Percentiles rank a stretch among this genome's conserved stretches.
These are phyloP conservation scores for Monosporozyma aquatica DNA, from an alignment of 805 yeast species.

Conservation along the genomic window DNA sequence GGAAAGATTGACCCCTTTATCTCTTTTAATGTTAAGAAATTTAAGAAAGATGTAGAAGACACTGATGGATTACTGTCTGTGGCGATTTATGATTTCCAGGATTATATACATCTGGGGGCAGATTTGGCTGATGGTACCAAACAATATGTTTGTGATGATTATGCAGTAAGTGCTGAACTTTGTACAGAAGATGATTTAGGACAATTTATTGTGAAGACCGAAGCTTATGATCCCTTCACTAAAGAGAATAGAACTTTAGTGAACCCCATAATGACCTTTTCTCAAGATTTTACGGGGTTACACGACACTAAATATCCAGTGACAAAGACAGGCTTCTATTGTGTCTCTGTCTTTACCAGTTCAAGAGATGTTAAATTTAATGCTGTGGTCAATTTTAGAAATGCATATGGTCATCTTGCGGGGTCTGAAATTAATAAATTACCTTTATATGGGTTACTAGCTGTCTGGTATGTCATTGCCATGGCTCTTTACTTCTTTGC, in stretches of 20 bases:
- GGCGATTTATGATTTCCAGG: constrained; percentile 77
- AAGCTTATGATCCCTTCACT: constrained; percentile 34
- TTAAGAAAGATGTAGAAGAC: constrained; percentile 24
- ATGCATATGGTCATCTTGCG: constrained; percentile 81
- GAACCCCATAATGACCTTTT: constrained; percentile 48
- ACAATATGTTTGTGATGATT: constrained; percentile 68
- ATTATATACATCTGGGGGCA: constrained; percentile 59
- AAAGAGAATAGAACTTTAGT: constrained; percentile 45
- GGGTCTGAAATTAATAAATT: constrained; percentile 89
- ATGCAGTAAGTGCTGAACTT: constrained; percentile 44
- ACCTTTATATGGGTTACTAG: constrained; percentile 78
- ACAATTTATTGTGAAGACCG: constrained; percentile 48
- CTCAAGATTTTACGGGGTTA: constrained; percentile 48
- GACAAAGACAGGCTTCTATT: constrained; percentile 78
- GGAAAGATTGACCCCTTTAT: constrained; percentile 63
- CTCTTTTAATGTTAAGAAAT: constrained; percentile 36
- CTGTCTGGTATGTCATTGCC: constrained; percentile 74
- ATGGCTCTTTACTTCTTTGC: constrained; percentile 79
- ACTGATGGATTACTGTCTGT: constrained; percentile 46
- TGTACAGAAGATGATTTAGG: constrained; percentile 53
- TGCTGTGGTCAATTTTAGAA: constrained; percentile 74
- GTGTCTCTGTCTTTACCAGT: constrained; percentile 64
- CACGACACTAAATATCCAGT: constrained; percentile 57
- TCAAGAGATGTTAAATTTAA: constrained; percentile 38
- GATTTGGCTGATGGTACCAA: constrained; percentile 34